Evolutionary conservation across 768 basidiomycete genomes (phyloP).

Genomic region (Boletus sp.): DNA sequence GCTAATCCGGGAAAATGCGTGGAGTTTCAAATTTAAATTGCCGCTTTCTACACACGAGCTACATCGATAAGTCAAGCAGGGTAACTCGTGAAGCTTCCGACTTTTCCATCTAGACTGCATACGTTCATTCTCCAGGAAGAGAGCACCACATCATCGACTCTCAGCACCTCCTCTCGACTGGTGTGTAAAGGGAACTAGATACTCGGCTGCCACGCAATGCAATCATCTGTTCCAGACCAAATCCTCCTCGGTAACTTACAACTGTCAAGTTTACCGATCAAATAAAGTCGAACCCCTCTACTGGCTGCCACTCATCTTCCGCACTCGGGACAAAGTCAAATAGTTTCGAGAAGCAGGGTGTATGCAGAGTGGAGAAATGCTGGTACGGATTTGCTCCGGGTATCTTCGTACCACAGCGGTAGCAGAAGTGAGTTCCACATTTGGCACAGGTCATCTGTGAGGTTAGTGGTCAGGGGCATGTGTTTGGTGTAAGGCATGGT

Average conservation of each 20-base stretch:
- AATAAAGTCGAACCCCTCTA: slow-evolving; percentile 37
- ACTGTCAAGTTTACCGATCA: slow-evolving; percentile 1
- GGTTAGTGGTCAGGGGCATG: slow-evolving; percentile 1
- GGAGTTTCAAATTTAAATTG: too few species aligned
- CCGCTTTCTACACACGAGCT: too few species aligned
- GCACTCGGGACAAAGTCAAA: slow-evolving; percentile 49
- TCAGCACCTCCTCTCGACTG: not conserved
- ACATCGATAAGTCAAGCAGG: too few species aligned
- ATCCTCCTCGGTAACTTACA: not conserved
- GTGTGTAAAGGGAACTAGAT: not conserved
- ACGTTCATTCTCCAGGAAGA: too few species aligned
- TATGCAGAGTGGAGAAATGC: slow-evolving; percentile 60
- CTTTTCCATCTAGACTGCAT: too few species aligned
- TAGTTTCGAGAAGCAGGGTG: slow-evolving; percentile 58
- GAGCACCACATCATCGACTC: not conserved
- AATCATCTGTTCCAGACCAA: not conserved
- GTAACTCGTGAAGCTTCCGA: too few species aligned
- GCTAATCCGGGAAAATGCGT: too few species aligned
- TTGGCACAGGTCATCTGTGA: slow-evolving; percentile 73
- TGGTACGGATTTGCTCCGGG: slow-evolving; percentile 51
- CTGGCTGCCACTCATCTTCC: slow-evolving; percentile 46
- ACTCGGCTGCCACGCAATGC: not conserved
- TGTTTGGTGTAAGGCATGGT: not conserved
- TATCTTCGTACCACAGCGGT: slow-evolving; percentile 64
- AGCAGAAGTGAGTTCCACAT: slow-evolving; percentile 79